Evolutionary conservation across 2,329 filamentous ascomycete genomes (phyloP), one percentile per base, ranked within the genome.

Genomic region (Rhynchosporium graminicola): DNA sequence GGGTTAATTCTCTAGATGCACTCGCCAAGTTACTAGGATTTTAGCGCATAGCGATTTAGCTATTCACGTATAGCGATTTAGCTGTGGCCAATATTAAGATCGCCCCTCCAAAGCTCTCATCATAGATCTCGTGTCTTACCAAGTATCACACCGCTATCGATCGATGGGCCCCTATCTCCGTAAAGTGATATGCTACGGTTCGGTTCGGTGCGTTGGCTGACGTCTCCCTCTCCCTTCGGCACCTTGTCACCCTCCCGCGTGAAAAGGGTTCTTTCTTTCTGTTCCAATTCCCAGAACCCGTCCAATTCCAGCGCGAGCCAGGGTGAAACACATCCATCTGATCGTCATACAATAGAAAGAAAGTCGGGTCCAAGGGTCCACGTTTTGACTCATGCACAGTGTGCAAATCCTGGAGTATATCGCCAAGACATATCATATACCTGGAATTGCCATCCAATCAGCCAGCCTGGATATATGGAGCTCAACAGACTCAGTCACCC

Each of bases 381-480:
- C 38, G 43, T 36, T 58, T 67, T 65, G 62, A 70, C 57, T 68
- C 61, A 68, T 68, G 68, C 63, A 67, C 62, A 65, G 57, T 60
- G 63, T 62, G 61, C 61, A 66, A 55, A 57, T 59, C 47, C 52
- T 59, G 47, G 36, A 40, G 40, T 45, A 42, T 26, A 26, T 58
- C 48, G n/a, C 60, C 51, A 55, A 31, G 36, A 20, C 51, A 6
- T 33, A n/a, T 13, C 29, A 20, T 20, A 20, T 20, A 20, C 20
- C 20, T 20, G 20, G 40, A 40, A 54, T 56, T 20, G 6, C 20
- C 15, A 43, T 31, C 59, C 59, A 61, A 61, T 50, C 40, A 57
- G 7, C 54, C 20, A 10, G 42, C 54, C 3, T 40, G 13, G 28
- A 57, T 8, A 15, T 12, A 7, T 45, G 13, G 7, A 15, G 33